Evolutionary conservation across 352 stramenopile genomes (phyloP), one percentile per base, ranked within the genome.

Genomic region (Phytophthora megakarya): DNA sequence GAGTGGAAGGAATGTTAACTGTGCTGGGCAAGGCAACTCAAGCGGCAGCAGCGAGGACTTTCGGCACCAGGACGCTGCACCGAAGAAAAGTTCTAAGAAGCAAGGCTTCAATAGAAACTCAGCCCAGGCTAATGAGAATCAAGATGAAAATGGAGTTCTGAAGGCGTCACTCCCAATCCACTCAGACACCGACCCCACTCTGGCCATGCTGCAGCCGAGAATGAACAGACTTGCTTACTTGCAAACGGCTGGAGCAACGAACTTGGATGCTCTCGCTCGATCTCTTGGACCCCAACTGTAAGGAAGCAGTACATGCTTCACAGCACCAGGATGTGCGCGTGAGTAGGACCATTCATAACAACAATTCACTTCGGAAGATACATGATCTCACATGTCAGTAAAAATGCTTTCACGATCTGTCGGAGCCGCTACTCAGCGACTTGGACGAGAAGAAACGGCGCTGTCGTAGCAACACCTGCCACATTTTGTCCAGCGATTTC

Each of bases 371-470:
- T 22, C 10, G 22, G 32, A 25, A 53, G 26, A 19, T 39, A 18
- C 23, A 45, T 21, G 21, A 13, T 18, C 2, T 37, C 19, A n/a
- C n/a, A n/a, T n/a, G n/a, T n/a, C n/a, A 5, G 42, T 44, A 52
- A 39, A 9, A 35, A n/a, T 18, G 30, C 16, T 3, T 8, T 63
- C 35, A 70, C 5, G 53, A 67, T 28, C 55, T 72, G 42, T 72
- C 75, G 45, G 78, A 73, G 46, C 69, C 76, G 40, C 65, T 77
- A 63, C 72, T 77, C 18, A 72, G 19, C 12, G 68, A 80, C 55
- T 80, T 80, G 69, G 82, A 84, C 3, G 82, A 88, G 53, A 89
- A 80, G 43, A 88, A 84, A 5, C 82, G 73, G 23, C 80, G 76
- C 38, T 88, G 76, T 22, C 75, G 79, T 7, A 81, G 51, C 37